Evolutionary conservation across 495 filamentous ascomycete species (phyloP).

Genomic region (Bathelium albidoporum): DNA sequence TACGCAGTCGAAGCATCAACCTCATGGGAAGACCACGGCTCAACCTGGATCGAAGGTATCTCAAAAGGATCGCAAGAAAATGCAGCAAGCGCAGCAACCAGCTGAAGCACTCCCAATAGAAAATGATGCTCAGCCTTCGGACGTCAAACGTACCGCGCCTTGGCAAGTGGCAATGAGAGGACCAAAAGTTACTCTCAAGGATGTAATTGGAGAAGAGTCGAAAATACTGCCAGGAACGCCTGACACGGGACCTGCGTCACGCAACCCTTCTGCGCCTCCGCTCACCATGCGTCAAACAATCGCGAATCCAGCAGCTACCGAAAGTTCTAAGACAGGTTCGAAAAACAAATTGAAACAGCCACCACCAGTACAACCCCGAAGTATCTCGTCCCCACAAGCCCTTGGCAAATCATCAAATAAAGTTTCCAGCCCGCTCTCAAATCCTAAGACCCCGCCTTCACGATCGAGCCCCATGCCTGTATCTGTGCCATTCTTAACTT

Average conservation of each 20-base stretch:
- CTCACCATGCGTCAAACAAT: conserved; percentile 57
- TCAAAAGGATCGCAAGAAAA: conserved; percentile 81
- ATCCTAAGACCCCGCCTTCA: background rate
- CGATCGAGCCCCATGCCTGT: background rate
- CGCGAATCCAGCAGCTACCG: conserved; percentile 37
- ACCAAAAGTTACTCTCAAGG: conserved; percentile 30
- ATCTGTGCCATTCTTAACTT: conserved; percentile 5
- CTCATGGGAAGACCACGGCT: conserved; percentile 24
- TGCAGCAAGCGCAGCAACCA: conserved; percentile 38
- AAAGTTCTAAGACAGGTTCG: conserved; percentile 26
- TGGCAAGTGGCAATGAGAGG: conserved; percentile 50
- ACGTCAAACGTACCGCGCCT: conserved; percentile 45
- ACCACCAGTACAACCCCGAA: conserved; percentile 13
- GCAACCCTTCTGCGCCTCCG: conserved; percentile 35
- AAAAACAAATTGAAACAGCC: conserved; percentile 17
- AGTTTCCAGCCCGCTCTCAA: background rate
- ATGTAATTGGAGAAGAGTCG: conserved; percentile 26
- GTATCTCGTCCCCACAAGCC: conserved; percentile 10
- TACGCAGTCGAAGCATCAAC: conserved; percentile 22
- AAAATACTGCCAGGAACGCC: conserved; percentile 17
- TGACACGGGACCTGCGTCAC: conserved; percentile 13
- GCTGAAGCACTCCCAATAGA: conserved; percentile 34
- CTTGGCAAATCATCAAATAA: background rate
- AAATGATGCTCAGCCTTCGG: conserved; percentile 32
- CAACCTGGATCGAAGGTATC: conserved; percentile 48